Conservation (phyloP, 345 rosid genomes). For the Excoecaria cochinchinensis region DNA sequence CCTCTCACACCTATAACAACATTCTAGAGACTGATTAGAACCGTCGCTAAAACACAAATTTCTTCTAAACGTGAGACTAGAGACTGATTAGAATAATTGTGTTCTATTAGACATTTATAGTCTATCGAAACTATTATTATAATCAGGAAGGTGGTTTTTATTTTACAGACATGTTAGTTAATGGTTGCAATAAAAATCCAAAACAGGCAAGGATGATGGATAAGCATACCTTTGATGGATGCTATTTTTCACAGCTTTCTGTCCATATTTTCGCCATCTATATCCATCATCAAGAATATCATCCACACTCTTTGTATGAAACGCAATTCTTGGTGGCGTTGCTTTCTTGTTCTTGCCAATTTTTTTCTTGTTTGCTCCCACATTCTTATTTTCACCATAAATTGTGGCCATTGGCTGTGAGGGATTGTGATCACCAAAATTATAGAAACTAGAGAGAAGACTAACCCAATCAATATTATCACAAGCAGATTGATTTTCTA, state of each 20-base stretch:
- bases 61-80: too few species aligned
- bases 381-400: background rate
- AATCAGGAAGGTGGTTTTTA: too few species aligned
- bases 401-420: background rate
- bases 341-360: constrained; percentile 21
- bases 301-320: constrained; percentile 45
- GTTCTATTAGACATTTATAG: too few species aligned
- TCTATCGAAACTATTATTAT: too few species aligned
- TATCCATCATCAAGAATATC: constrained; percentile 55
- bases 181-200: background rate
- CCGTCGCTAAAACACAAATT: too few species aligned
- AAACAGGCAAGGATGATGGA: background rate
- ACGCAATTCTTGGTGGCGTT: constrained; percentile 32
- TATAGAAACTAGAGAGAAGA: constrained; percentile 1
- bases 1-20: too few species aligned
- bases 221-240: constrained; percentile 36
- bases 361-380: constrained; percentile 26
- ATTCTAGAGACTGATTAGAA: too few species aligned
- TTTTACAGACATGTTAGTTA: background rate
- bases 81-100: too few species aligned
- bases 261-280: constrained; percentile 53
- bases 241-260: constrained; percentile 45
- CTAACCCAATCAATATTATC: constrained; percentile 9
- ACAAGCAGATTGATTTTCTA: background rate
- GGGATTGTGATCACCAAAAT: constrained; percentile 3